These are phyloP conservation scores for Microdochium trichocladiopsis DNA, from an alignment of 2,329 filamentous ascomycete genomes.

Conservation along the genomic window DNA sequence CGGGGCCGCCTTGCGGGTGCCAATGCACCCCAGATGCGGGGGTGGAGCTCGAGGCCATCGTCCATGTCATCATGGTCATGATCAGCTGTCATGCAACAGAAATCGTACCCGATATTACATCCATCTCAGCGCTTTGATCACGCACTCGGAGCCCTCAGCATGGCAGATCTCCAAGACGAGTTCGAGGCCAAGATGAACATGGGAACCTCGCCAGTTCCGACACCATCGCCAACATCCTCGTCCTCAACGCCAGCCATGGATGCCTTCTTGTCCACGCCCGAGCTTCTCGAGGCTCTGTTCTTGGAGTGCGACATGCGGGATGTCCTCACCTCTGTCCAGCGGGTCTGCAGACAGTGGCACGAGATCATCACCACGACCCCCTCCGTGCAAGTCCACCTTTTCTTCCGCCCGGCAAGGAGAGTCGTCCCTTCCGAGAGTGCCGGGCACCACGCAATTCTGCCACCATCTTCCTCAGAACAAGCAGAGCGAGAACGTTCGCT, in stretches of 20 bases:
- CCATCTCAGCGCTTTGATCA: too few relatives aligned
- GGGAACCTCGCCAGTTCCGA: too few relatives aligned
- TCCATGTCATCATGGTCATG: background rate
- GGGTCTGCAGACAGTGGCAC: slow-evolving; percentile 4
- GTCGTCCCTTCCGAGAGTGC: background rate
- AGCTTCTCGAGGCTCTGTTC: slow-evolving; percentile 3
- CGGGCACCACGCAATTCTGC: background rate
- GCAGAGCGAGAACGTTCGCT: background rate
- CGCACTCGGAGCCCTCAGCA: too few relatives aligned
- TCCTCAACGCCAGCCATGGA: background rate
- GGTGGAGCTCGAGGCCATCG: background rate
- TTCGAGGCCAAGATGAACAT: too few relatives aligned
- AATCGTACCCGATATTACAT: too few relatives aligned
- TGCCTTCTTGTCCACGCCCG: slow-evolving; percentile 2
- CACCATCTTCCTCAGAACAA: background rate
- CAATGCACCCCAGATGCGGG: background rate
- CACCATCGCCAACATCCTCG: background rate
- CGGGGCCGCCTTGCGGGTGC: background rate
- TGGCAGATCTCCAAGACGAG: too few relatives aligned
- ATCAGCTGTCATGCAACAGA: too few relatives aligned
- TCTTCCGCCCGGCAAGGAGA: background rate
- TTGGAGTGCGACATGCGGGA: slow-evolving; percentile 4
- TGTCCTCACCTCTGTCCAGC: slow-evolving; percentile 1
- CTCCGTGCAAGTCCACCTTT: slow-evolving; percentile 2
- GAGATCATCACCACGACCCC: slow-evolving; percentile 1